Evolutionary conservation across 2,329 filamentous ascomycete genomes (phyloP).

Genomic region (Trichoderma arundinaceum): DNA sequence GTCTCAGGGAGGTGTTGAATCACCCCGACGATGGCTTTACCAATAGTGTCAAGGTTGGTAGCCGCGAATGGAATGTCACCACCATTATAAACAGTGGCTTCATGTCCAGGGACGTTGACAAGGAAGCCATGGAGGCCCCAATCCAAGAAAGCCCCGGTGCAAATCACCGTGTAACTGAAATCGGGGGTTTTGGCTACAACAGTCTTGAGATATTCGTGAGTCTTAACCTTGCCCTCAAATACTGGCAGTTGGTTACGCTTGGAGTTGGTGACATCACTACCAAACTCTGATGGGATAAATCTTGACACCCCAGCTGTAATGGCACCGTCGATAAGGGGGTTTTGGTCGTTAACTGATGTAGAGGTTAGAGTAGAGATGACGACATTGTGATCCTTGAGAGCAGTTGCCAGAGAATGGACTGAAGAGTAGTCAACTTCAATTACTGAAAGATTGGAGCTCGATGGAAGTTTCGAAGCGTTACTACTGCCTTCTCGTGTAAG

Average conservation of each 20-base stretch:
- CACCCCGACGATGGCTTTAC: background rate
- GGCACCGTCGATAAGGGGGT: slow-evolving; percentile 7
- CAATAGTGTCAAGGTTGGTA: slow-evolving; percentile 1
- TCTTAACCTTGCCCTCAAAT: slow-evolving; percentile 14
- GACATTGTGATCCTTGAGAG: background rate
- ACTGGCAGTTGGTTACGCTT: background rate
- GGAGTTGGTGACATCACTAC: background rate
- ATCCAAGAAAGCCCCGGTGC: slow-evolving; percentile 8
- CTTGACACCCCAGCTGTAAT: background rate
- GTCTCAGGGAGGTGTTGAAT: slow-evolving; percentile 7
- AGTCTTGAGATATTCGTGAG: background rate
- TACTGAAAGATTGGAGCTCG: background rate
- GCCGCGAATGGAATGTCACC: slow-evolving; percentile 16
- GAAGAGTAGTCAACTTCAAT: slow-evolving; percentile 7
- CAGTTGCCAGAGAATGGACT: background rate
- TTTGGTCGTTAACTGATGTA: slow-evolving; percentile 2
- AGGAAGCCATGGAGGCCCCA: slow-evolving; percentile 14
- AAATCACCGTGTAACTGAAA: slow-evolving; percentile 14
- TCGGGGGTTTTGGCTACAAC: background rate
- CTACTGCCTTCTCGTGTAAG: slow-evolving; percentile 13
- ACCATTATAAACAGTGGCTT: background rate
- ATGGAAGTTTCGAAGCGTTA: slow-evolving; percentile 10
- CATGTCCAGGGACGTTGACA: background rate
- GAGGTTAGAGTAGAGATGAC: slow-evolving; percentile 8
- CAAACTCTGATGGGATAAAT: slow-evolving; percentile 20